These are phyloP conservation scores for Solanum neorickii DNA, from an alignment of 257 asterid genomes.

Conservation along the genomic window DNA sequence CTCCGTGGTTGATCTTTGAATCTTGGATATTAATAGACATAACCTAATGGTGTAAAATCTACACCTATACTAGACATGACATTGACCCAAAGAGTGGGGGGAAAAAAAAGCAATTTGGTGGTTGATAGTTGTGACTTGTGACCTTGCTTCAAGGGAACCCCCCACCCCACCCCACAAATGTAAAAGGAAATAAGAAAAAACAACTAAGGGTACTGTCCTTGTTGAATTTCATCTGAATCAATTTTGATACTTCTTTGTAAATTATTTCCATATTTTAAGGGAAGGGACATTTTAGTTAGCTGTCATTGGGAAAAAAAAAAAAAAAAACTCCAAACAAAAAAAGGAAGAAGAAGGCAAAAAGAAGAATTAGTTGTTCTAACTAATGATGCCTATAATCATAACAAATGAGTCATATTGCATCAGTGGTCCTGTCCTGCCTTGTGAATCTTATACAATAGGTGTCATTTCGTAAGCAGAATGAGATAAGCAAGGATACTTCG, in stretches of 20 bases:
- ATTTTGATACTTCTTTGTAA: not conserved
- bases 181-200: not conserved
- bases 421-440: constrained; percentile 44
- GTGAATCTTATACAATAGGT: constrained; percentile 10
- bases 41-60: not conserved
- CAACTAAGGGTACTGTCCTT: not conserved
- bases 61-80: not conserved
- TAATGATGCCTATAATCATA: constrained; percentile 55
- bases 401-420: constrained; percentile 20
- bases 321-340: not conserved
- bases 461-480: not conserved
- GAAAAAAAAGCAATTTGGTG: not conserved
- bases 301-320: not conserved
- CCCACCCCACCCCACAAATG: not conserved
- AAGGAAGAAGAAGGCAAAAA: constrained; percentile 5
- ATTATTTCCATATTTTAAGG: not conserved
- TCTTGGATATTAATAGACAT: not conserved
- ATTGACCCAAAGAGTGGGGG: not conserved
- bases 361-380: constrained; percentile 13
- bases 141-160: not conserved
- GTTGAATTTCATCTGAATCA: not conserved
- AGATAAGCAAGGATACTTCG: not conserved
- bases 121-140: not conserved
- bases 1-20: not conserved
- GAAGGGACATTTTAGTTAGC: not conserved